A percentile compares a stretch with the other conserved stretches of the same genome.
These are phyloP conservation scores for Lepidium didymum DNA, from an alignment of 345 rosid species.

Conservation along the genomic window DNA sequence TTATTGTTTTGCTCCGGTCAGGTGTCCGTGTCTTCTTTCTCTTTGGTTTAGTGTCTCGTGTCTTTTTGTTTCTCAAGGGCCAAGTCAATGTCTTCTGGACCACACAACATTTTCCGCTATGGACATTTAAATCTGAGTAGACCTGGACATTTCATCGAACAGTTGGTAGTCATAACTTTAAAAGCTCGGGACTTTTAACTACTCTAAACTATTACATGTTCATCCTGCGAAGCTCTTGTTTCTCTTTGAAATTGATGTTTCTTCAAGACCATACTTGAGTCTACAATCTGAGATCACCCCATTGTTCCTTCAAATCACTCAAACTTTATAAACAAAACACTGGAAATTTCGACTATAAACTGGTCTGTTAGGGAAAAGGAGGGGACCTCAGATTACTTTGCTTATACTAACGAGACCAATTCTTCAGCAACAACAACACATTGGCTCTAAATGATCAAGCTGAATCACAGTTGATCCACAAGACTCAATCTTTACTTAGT, in stretches of 20 bases:
- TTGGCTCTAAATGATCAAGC: background rate
- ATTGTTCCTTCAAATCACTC: background rate
- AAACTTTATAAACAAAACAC: no score
- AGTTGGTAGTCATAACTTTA: background rate
- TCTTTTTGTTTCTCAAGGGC: background rate
- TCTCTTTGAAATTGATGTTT: background rate
- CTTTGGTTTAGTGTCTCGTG: no score
- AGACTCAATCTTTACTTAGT: background rate
- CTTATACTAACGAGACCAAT: background rate
- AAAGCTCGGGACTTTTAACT: no score
- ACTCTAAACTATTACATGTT: background rate
- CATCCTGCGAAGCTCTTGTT: background rate
- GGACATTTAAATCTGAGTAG: background rate
- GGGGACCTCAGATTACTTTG: background rate
- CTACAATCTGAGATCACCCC: background rate
- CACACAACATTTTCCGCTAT: background rate
- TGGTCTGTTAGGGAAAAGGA: no score
- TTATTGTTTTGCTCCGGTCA: conserved; percentile 19
- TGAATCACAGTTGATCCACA: background rate
- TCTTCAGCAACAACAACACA: background rate
- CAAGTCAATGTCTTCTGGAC: conserved; percentile 10
- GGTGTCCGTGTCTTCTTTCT: background rate
- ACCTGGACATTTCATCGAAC: background rate
- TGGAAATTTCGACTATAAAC: no score
- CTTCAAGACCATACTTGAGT: background rate